A percentile compares a stretch with the other conserved stretches of the same genome.
These are phyloP conservation scores for Sechiopsis laciniata DNA, from an alignment of 306 rosid genomes.

Conservation along the genomic window DNA sequence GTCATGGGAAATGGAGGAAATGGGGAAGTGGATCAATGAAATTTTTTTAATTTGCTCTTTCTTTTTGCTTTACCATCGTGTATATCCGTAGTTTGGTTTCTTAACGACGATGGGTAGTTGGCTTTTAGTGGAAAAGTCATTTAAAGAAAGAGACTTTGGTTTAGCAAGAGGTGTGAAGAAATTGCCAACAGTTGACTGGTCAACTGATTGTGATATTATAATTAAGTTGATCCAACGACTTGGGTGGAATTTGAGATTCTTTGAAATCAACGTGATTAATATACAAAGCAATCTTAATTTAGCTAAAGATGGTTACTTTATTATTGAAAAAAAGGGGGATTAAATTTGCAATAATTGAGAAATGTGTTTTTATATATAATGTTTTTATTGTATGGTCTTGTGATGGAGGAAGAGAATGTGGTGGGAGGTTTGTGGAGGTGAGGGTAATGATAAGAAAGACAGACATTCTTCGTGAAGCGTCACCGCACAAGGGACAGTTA, in stretches of 20 bases:
- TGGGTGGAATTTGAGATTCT: neutral
- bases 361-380: no score
- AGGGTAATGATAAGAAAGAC: neutral
- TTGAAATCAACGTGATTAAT: neutral
- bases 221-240: neutral
- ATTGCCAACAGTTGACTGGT: conserved; percentile 4
- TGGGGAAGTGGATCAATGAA: neutral
- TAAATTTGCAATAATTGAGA: neutral
- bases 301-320: neutral
- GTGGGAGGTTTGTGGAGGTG: neutral
- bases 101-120: neutral
- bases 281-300: no score
- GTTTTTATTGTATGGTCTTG: neutral
- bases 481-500: neutral
- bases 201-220: neutral
- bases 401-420: neutral
- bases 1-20: neutral
- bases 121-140: conserved; percentile 4
- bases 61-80: neutral
- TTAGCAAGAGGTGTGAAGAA: neutral
- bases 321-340: neutral
- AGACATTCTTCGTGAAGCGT: conserved; percentile 12
- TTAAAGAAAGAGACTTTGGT: neutral
- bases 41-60: neutral
- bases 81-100: neutral